Evolutionary conservation across 108 stramenopile species (phyloP), one percentile per base, ranked within the genome.

Genomic region (Cyclostephanos invisitatus): DNA sequence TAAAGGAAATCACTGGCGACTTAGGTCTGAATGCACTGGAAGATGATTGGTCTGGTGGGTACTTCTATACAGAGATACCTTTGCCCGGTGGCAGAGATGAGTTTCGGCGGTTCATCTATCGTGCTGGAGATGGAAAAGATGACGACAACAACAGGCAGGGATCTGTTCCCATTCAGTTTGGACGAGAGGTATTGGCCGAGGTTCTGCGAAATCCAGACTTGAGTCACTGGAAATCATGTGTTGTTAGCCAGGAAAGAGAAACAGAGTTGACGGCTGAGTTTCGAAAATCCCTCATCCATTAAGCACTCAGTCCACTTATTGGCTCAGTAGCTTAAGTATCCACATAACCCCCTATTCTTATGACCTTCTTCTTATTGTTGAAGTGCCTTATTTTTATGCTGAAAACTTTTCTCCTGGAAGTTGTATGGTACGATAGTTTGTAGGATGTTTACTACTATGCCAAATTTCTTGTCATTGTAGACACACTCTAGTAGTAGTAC

Each of bases 211-310:
- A 85, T 38, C 87, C 87, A 6, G 78, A 89, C 5, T 55, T 89
- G 20, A 86, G 87, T 15, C 91, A 93, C 59, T 96, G 96, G 96
- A 93, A 94, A 73, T 83, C 88, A 25, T 96, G 91, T 72, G 84
- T 91, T 28, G 78, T 87, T 21, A 83, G 75, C 59, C 65, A 82
- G 69, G 90, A 92, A 65, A 77, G 89, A 70, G 93, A 96, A 80
- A 74, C 78, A 18, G 76, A 88, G 67, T 46, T 90, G 25, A 87
- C 95, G 29, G 64, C 48, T 4, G 44, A 58, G 25, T 85, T 89
- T 68, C 78, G 88, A 11, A 70, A 83, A 42, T 85, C 88, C 25
- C 73, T 89, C 35, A 29, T 29, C 15, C 53, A 54, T 25, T 15
- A 14, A 14, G 44, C 17, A 1, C 44, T 46, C 14, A 46, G 44